phyloP scores from a whole-genome alignment of 768 basidiomycete genomes.

The Filobasidium floriforme region DNA sequence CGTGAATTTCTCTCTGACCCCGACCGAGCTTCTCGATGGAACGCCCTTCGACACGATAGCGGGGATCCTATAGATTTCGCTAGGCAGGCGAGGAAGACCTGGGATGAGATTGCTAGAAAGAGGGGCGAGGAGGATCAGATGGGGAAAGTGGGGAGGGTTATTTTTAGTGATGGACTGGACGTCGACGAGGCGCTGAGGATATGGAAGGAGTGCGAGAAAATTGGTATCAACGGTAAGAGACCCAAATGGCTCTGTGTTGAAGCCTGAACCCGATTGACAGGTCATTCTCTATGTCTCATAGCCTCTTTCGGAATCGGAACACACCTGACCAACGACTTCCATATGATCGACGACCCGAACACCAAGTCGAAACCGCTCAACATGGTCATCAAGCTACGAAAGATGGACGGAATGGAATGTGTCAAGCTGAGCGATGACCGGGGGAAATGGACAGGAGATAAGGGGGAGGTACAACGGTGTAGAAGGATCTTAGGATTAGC shows the following conservation, averaged over 20 bases:
- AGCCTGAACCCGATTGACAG: not conserved
- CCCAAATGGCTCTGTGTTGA: not conserved
- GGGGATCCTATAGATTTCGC: slow-evolving; percentile 83
- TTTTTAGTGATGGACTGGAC: slow-evolving; percentile 77
- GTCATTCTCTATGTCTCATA: slow-evolving; percentile 37
- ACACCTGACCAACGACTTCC: slow-evolving; percentile 81
- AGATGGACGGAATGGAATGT: slow-evolving; percentile 65
- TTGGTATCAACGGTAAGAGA: slow-evolving; percentile 56
- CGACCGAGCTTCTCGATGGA: slow-evolving; percentile 64
- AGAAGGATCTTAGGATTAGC: slow-evolving; percentile 53
- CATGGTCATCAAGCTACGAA: slow-evolving; percentile 86
- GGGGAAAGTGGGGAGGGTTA: slow-evolving; percentile 54
- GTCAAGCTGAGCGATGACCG: slow-evolving; percentile 92
- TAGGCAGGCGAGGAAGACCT: slow-evolving; percentile 62
- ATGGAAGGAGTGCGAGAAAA: slow-evolving; percentile 61
- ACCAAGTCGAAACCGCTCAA: slow-evolving; percentile 52
- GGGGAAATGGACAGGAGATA: slow-evolving; percentile 73
- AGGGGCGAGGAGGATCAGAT: slow-evolving; percentile 36
- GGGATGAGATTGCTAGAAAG: slow-evolving; percentile 63
- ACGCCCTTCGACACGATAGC: slow-evolving; percentile 82
- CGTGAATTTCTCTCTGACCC: slow-evolving; percentile 51
- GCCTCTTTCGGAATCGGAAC: slow-evolving; percentile 93
- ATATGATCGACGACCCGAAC: slow-evolving; percentile 40
- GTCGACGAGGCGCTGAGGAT: slow-evolving; percentile 64
- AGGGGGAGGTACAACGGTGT: slow-evolving; percentile 49